Conservation (phyloP, 108 stramenopile species). For the Fragilariopsis cylindrus region DNA sequence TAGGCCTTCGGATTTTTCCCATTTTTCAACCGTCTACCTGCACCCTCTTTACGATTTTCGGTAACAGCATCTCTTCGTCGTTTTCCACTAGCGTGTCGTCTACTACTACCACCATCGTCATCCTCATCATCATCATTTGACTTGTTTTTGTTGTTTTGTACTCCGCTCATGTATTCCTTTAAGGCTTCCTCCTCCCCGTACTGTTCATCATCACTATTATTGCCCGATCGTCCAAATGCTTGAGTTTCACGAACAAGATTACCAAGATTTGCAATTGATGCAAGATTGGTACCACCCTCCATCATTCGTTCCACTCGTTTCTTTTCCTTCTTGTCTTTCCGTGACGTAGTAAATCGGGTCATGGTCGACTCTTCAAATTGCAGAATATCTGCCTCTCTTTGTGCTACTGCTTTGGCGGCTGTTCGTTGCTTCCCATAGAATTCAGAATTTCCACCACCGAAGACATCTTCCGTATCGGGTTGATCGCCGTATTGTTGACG, state of each 20-base stretch:
- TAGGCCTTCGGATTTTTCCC: constrained; percentile 26
- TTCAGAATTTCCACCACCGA: constrained; percentile 62
- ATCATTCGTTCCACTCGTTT: constrained; percentile 70
- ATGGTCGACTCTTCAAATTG: constrained; percentile 82
- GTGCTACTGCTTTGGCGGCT: constrained; percentile 61
- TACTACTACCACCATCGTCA: not conserved
- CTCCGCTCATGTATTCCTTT: constrained; percentile 1
- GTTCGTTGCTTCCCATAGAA: constrained; percentile 68
- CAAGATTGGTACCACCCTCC: constrained; percentile 77
- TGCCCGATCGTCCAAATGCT: constrained; percentile 42
- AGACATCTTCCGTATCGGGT: constrained; percentile 87
- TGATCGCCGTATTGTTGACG: constrained; percentile 74
- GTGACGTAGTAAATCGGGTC: constrained; percentile 69
- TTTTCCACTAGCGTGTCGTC: constrained; percentile 57
- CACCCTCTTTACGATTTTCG: constrained; percentile 28
- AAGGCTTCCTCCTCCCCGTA: constrained; percentile 14
- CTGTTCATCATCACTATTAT: constrained; percentile 28
- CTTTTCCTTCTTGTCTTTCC: constrained; percentile 79
- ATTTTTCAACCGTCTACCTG: constrained; percentile 27
- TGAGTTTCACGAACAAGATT: constrained; percentile 65
- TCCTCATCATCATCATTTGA: constrained; percentile 1
- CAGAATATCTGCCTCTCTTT: constrained; percentile 62
- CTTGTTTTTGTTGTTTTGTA: constrained; percentile 1
- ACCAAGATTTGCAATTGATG: constrained; percentile 75
- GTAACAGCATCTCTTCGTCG: constrained; percentile 50